Base-by-base conservation (phyloP, 2,329 filamentous ascomycete genomes). In the Ustilaginoidea virens region DNA sequence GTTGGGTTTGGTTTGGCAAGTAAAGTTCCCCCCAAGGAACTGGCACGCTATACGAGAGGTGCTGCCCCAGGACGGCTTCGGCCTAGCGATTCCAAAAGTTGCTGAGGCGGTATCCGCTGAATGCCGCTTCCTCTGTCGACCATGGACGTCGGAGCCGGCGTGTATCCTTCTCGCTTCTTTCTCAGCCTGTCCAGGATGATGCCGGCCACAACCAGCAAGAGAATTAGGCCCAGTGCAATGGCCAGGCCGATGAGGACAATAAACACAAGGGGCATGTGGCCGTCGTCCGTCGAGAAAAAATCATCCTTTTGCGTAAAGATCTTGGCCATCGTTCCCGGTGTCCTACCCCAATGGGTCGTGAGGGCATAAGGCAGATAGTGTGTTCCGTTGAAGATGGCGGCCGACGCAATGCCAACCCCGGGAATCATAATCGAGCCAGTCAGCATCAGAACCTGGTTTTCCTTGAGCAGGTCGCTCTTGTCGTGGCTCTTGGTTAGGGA, bases 301-400 rank as follows among this genome's bases (percentile, higher is more conserved):
- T 80, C 74, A 37, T 76, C 61, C 27, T 81, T 78, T 55, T 92
- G 74, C 8, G 86, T 79, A 51, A 98, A 92, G 36, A 96, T 65
- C 39, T 71, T 73, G 19, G 79, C 74, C 44, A 98, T 69, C 42
- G 73, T 86, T 27, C 86, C 83, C 8, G 70, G 60, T 9, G 63
- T 61, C 33, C 73, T 73, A 43, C 73, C 64, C 9, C 65, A 55
- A 33, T 66, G 77, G 25, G 72, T 78, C 2, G 86, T 80, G 23
- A 98, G 66, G 23, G 83, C 68, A 49, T 87, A 93, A 0, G 90
- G 87, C 29, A 63, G 63, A 47, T 87, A 74, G 3, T 61, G 58
- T 8, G 74, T 82, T 42, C 90, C 90, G 45, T 96, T 82, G 59
- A 80, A 98, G 17, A 94, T 60, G 6, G 76, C 87, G 7, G 82